Evolutionary conservation across 257 asterid species (phyloP).

Genomic region (Prunella vulgaris): DNA sequence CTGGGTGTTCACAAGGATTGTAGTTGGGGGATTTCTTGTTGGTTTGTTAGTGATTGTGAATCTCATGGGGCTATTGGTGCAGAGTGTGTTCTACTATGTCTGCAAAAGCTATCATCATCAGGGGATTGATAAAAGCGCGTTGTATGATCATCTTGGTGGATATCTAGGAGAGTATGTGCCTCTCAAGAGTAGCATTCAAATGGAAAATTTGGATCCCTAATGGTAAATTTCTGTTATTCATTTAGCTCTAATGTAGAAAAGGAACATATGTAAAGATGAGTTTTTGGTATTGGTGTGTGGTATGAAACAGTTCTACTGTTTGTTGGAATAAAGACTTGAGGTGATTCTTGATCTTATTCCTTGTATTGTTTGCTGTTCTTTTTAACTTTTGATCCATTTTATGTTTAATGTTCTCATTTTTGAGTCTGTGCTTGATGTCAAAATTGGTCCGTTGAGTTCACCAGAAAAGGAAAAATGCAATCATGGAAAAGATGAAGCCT

Average conservation of each 20-base stretch:
- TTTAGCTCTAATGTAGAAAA: conserved; percentile 15
- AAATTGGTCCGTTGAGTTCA: neutral
- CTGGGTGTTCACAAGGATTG: conserved; percentile 58
- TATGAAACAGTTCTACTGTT: conserved; percentile 15
- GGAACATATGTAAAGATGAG: conserved; percentile 17
- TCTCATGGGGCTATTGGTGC: conserved; percentile 78
- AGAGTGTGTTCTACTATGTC: conserved; percentile 91
- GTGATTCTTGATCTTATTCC: conserved; percentile 13
- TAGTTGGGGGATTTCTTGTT: conserved; percentile 85
- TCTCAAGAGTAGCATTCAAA: conserved; percentile 90
- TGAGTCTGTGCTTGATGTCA: neutral
- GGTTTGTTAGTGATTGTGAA: conserved; percentile 84
- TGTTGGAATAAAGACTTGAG: conserved; percentile 23
- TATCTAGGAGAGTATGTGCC: conserved; percentile 98
- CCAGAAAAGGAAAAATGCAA: neutral
- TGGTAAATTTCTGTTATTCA: conserved; percentile 14
- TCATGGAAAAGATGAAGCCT: neutral
- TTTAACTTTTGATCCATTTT: neutral
- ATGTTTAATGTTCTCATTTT: neutral
- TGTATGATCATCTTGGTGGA: conserved; percentile 92
- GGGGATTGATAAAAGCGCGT: conserved; percentile 78
- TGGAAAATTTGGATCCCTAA: conserved; percentile 81
- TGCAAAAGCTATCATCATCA: conserved; percentile 94
- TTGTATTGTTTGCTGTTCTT: neutral
- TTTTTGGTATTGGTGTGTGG: conserved; percentile 8